phyloP scores from a whole-genome alignment of 352 stramenopile genomes.

The Pelagophyceae sp. region DNA sequence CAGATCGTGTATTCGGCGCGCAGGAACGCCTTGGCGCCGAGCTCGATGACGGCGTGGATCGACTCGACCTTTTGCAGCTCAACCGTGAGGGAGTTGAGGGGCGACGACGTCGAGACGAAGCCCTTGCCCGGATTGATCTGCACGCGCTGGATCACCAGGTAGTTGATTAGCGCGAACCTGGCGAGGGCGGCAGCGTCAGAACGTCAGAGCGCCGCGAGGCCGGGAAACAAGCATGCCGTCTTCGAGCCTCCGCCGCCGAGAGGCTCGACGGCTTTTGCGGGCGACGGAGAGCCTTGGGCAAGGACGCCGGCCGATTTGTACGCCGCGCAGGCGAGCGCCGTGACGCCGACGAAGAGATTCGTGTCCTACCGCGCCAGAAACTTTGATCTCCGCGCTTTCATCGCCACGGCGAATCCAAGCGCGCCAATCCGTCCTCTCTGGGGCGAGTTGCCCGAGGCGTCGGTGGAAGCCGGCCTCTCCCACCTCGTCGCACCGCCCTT shows the following conservation, averaged over 20 bases:
- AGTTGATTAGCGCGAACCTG: background rate
- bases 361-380: background rate
- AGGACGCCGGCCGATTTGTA: background rate
- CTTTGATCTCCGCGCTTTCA: too few relatives aligned
- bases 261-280: background rate
- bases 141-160: background rate
- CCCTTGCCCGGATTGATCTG: background rate
- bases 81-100: background rate
- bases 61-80: constrained; percentile 27
- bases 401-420: too few relatives aligned
- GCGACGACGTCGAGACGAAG: background rate
- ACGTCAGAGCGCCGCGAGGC: too few relatives aligned
- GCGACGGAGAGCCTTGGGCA: too few relatives aligned
- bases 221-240: too few relatives aligned
- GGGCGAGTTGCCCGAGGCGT: too few relatives aligned
- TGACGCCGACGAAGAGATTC: background rate
- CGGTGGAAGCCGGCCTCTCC: too few relatives aligned
- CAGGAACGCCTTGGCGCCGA: constrained; percentile 94
- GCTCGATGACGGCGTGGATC: constrained; percentile 90
- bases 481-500: too few relatives aligned
- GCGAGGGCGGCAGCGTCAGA: too few relatives aligned
- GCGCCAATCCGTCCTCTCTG: too few relatives aligned
- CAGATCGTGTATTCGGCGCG: constrained; percentile 95
- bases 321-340: background rate
- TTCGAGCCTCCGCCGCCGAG: too few relatives aligned